Conservation (phyloP, 495 filamentous ascomycete genomes). For the Penicillium desertorum region DNA sequence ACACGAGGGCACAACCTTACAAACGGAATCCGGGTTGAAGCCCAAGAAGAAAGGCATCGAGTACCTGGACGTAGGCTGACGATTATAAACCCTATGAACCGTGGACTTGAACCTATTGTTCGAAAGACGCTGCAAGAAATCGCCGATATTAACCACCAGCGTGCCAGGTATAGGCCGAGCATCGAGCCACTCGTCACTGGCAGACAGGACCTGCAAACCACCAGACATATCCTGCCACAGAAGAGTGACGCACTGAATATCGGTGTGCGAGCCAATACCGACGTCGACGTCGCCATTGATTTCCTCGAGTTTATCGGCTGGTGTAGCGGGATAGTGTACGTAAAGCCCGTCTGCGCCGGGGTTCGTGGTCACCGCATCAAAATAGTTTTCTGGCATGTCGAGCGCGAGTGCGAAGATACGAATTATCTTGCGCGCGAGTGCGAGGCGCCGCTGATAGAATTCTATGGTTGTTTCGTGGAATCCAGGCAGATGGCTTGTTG, state of each 20-base stretch:
- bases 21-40: conserved; percentile 46
- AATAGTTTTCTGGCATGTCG: conserved; percentile 50
- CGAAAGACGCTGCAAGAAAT: conserved; percentile 61
- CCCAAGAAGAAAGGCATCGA: conserved; percentile 64
- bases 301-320: conserved; percentile 25
- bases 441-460: conserved; percentile 50
- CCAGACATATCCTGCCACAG: conserved; percentile 55
- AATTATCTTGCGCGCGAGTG: conserved; percentile 47
- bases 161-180: conserved; percentile 56
- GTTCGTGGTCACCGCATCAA: conserved; percentile 49
- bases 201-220: conserved; percentile 54
- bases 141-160: conserved; percentile 66
- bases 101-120: conserved; percentile 62
- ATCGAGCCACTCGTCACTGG: conserved; percentile 55
- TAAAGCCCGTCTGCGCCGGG: conserved; percentile 53
- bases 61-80: conserved; percentile 44
- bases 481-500: conserved; percentile 44
- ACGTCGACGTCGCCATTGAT: conserved; percentile 35
- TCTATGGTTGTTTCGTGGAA: conserved; percentile 48
- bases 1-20: conserved; percentile 52
- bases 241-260: conserved; percentile 58
- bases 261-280: conserved; percentile 57
- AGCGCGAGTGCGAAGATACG: conserved; percentile 52
- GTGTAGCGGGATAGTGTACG: conserved; percentile 50
- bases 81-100: conserved; percentile 57